Base-by-base conservation (phyloP, 257 asterid species). In the Voacanga thouarsii region DNA sequence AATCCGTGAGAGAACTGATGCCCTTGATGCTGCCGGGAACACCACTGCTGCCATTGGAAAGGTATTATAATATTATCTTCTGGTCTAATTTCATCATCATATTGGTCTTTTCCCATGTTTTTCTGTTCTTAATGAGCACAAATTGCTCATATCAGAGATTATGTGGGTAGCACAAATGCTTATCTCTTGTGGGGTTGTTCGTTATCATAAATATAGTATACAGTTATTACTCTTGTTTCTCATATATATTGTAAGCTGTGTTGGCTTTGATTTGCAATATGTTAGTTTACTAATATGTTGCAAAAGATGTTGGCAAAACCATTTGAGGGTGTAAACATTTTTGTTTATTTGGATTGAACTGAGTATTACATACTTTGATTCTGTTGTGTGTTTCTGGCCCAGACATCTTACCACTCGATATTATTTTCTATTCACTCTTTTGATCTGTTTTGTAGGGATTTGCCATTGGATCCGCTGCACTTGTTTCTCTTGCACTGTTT, bases 41-140 rank as follows among this genome's bases (percentile, higher is more conserved):
- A 93, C 98, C 78, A 93, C 98, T 67, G 98, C 98, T 78, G 98
- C 98, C 11, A 93, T 93, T 44, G 98, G 98, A 71, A 93, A 93
- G 97, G 98, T 91, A 43, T 45, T 55, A 19, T 37, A n/a, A 37
- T 0, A 4, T 28, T 47, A 14, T 23, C 5, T 43, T 82, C 66
- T 47, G 16, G 67, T 28, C 19, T 30, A 26, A 18, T 33, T 59
- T 19, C 30, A 12, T 50, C 56, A 14, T 24, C 15, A n/a, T 26
- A 37, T 7, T 50, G 11, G 19, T 26, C 43, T 18, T 2, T 37
- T 49, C 45, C 0, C 14, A 49, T 39, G n/a, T 37, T 50, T 8
- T 3, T 37, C 26, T 57, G 64, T 30, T 60, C 8, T 60, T 11
- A 3, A 26, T 2, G 67, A 57, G 30, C 8, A 23, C 4, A 5